A percentile compares a stretch with the other conserved stretches of the same genome.
Evolutionary conservation across 805 yeast species (phyloP).

Genomic region (Ogataea pilisensis): DNA sequence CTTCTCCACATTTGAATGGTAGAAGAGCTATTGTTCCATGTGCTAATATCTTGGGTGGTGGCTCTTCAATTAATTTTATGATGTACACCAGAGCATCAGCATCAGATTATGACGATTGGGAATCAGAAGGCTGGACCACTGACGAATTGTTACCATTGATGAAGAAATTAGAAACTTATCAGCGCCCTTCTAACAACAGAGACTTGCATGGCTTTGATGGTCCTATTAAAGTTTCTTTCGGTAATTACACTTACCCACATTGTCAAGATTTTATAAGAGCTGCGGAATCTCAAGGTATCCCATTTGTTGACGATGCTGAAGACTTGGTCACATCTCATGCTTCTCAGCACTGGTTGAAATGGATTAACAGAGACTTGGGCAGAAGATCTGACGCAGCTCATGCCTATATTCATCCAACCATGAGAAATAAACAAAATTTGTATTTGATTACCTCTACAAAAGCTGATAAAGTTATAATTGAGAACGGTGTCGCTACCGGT

Average conservation of each 20-base stretch:
- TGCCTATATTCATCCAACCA: constrained; percentile 28
- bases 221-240: constrained; percentile 29
- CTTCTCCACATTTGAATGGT: constrained; percentile 27
- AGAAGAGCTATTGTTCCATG: constrained; percentile 30
- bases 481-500: constrained; percentile 25
- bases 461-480: constrained; percentile 25
- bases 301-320: constrained; percentile 24
- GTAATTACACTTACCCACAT: constrained; percentile 27
- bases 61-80: constrained; percentile 29
- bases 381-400: constrained; percentile 30
- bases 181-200: constrained; percentile 28
- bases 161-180: constrained; percentile 28
- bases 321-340: constrained; percentile 25
- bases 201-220: constrained; percentile 29
- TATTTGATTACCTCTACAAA: constrained; percentile 25
- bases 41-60: constrained; percentile 29
- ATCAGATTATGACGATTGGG: constrained; percentile 30
- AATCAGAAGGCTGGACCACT: constrained; percentile 28
- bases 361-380: constrained; percentile 30
- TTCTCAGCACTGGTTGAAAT: constrained; percentile 29
- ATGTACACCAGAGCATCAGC: constrained; percentile 32
- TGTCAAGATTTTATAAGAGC: constrained; percentile 29
- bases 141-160: constrained; percentile 27
- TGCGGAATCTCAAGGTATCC: constrained; percentile 26
- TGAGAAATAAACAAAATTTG: constrained; percentile 27